Conservation (phyloP, 1,284 basidiomycete species). For the Austroboletus niveus region DNA sequence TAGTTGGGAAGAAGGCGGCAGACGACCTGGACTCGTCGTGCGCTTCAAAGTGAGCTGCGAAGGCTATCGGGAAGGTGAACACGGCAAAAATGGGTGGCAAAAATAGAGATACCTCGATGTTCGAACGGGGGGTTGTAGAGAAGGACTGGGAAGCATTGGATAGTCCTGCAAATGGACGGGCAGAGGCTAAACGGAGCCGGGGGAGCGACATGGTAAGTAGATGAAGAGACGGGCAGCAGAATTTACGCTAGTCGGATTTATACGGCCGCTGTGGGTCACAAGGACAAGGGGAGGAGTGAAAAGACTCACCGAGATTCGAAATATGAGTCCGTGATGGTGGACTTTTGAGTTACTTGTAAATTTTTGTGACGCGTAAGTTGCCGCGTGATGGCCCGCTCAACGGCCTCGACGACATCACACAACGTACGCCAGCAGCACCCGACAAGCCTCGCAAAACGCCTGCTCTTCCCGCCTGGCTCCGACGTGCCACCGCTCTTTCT, state of each 20-base stretch:
- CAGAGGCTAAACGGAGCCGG: slow-evolving; percentile 8
- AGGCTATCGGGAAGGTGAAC: slow-evolving; percentile 33
- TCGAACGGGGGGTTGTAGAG: slow-evolving; percentile 7
- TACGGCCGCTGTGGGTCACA: slow-evolving; percentile 9
- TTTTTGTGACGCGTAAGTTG: neutral
- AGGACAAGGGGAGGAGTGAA: neutral
- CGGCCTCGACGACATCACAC: slow-evolving; percentile 22
- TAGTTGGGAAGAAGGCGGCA: slow-evolving; percentile 53
- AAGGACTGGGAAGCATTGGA: slow-evolving; percentile 3
- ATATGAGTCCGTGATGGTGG: no score
- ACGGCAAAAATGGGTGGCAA: neutral
- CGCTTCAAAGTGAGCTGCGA: slow-evolving; percentile 48
- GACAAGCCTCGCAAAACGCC: slow-evolving; percentile 43
- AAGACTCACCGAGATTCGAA: no score
- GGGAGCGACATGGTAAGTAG: slow-evolving; percentile 18
- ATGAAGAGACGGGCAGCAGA: neutral
- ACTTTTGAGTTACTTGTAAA: no score
- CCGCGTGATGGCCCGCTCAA: slow-evolving; percentile 12
- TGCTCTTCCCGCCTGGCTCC: slow-evolving; percentile 62
- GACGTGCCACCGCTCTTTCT: slow-evolving; percentile 55
- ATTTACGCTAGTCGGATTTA: slow-evolving; percentile 22
- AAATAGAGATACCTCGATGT: slow-evolving; percentile 25
- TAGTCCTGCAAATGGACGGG: slow-evolving; percentile 8
- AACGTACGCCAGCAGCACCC: slow-evolving; percentile 18
- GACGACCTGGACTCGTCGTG: slow-evolving; percentile 48